A percentile compares a stretch with the other conserved stretches of the same genome.
phyloP scores from a whole-genome alignment of 176 grass and related monocot species.

The Oryza glumipatula region DNA sequence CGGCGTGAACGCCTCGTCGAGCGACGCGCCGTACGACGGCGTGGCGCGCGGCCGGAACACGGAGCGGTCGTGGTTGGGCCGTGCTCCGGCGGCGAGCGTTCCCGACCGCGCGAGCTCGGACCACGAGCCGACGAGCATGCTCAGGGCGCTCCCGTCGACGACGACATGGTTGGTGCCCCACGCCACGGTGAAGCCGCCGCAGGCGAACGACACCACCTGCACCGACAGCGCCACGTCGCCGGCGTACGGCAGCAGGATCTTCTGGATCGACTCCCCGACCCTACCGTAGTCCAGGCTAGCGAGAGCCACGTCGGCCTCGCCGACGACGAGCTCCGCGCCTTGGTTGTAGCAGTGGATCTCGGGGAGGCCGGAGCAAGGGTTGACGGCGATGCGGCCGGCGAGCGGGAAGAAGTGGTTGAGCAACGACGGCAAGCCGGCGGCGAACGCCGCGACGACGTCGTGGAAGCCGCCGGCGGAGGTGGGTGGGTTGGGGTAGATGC shows the following conservation, averaged over 20 bases:
- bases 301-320: constrained; percentile 27
- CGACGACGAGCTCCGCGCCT: constrained; percentile 52
- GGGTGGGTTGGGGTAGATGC: constrained; percentile 9
- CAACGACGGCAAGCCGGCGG: constrained; percentile 28
- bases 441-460: constrained; percentile 8
- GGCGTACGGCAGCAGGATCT: constrained; percentile 32
- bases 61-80: constrained; percentile 49
- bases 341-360: constrained; percentile 3
- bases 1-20: constrained; percentile 28
- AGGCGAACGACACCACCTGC: constrained; percentile 46
- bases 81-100: neutral
- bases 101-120: constrained; percentile 30
- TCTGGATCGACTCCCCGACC: neutral
- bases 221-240: constrained; percentile 48
- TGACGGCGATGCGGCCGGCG: constrained; percentile 10
- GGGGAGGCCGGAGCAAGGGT: neutral
- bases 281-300: neutral
- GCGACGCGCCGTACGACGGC: constrained; percentile 11
- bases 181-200: constrained; percentile 54
- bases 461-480: neutral
- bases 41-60: constrained; percentile 31
- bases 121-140: constrained; percentile 28
- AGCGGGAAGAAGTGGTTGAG: constrained; percentile 41
- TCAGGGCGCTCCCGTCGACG: constrained; percentile 32
- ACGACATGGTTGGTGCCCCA: constrained; percentile 53